Percentiles rank a stretch among this genome's conserved stretches.
These are phyloP conservation scores for Candida ponderosae DNA, from an alignment of 805 yeast species.

Conservation along the genomic window DNA sequence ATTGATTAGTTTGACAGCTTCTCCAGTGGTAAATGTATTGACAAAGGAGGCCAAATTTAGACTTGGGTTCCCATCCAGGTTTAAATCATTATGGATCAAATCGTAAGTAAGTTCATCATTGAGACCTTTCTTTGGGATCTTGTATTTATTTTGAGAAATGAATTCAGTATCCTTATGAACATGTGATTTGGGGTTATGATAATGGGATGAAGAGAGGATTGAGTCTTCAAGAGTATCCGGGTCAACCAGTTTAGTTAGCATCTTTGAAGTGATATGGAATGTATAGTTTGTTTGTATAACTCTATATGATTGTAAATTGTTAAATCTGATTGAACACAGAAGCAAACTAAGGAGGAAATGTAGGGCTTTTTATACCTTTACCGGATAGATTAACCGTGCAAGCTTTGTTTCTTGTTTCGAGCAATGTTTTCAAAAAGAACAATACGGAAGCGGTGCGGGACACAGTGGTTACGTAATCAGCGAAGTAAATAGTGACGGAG, in stretches of 20 bases:
- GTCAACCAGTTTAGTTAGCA: slow-evolving; percentile 19
- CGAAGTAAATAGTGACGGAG: too few species aligned
- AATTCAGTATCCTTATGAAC: slow-evolving; percentile 5
- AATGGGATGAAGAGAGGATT: slow-evolving; percentile 18
- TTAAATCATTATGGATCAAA: slow-evolving; percentile 63
- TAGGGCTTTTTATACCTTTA: too few species aligned
- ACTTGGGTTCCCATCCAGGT: slow-evolving; percentile 77
- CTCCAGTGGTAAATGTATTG: slow-evolving; percentile 58
- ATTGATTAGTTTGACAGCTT: slow-evolving; percentile 42
- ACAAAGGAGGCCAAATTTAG: slow-evolving; percentile 87
- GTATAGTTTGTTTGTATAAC: too few species aligned
- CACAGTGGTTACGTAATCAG: too few species aligned
- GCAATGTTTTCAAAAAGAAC: too few species aligned
- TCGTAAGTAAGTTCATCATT: slow-evolving; percentile 46
- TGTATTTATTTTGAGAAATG: slow-evolving; percentile 36
- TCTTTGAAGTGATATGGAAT: slow-evolving; percentile 2
- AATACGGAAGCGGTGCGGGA: too few species aligned
- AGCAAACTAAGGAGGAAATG: too few species aligned
- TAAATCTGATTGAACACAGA: too few species aligned
- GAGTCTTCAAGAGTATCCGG: slow-evolving; percentile 24
- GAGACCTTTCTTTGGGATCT: slow-evolving; percentile 51
- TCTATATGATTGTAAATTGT: too few species aligned
- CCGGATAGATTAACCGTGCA: too few species aligned
- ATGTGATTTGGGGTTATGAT: slow-evolving; percentile 8
- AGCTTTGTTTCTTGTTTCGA: too few species aligned